phyloP scores from a whole-genome alignment of 2,329 filamentous ascomycete genomes.

The Corinectria fuckeliana region DNA sequence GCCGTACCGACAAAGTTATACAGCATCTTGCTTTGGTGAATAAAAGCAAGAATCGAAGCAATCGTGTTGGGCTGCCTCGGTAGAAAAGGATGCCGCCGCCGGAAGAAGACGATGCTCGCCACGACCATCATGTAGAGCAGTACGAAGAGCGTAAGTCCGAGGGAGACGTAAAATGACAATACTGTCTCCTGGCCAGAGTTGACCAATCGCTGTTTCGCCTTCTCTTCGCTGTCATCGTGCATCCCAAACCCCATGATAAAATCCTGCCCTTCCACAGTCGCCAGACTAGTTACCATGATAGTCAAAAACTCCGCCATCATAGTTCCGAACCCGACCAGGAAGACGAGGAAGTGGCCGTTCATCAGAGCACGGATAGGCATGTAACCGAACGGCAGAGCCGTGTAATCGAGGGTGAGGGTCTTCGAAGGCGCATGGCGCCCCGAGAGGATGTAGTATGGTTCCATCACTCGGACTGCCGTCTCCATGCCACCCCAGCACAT shows the following conservation, averaged over 20 bases:
- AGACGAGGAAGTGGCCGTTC: constrained; percentile 70
- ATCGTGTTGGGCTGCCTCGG: constrained; percentile 82
- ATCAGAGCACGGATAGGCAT: constrained; percentile 66
- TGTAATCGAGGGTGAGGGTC: constrained; percentile 75
- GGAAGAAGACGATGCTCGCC: constrained; percentile 64
- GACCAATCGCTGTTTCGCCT: constrained; percentile 39
- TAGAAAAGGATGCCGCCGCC: constrained; percentile 72
- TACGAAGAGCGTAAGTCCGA: constrained; percentile 67
- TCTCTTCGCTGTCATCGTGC: constrained; percentile 17
- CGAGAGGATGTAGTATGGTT: constrained; percentile 76
- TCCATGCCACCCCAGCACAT: constrained; percentile 73
- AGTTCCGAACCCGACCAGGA: constrained; percentile 72
- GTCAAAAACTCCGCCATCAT: constrained; percentile 77
- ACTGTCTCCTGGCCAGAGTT: constrained; percentile 66
- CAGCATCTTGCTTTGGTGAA: constrained; percentile 82
- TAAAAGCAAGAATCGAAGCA: constrained; percentile 75
- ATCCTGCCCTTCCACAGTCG: constrained; percentile 66
- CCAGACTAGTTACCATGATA: constrained; percentile 70
- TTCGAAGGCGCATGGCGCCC: constrained; percentile 68
- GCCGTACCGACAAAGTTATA: constrained; percentile 76
- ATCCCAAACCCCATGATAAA: constrained; percentile 52
- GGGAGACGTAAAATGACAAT: constrained; percentile 70
- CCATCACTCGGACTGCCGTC: constrained; percentile 73
- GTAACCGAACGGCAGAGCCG: constrained; percentile 71
- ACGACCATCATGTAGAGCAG: constrained; percentile 69